phyloP scores from a whole-genome alignment of 23 red algal species.

The Chondrus crispus region DNA sequence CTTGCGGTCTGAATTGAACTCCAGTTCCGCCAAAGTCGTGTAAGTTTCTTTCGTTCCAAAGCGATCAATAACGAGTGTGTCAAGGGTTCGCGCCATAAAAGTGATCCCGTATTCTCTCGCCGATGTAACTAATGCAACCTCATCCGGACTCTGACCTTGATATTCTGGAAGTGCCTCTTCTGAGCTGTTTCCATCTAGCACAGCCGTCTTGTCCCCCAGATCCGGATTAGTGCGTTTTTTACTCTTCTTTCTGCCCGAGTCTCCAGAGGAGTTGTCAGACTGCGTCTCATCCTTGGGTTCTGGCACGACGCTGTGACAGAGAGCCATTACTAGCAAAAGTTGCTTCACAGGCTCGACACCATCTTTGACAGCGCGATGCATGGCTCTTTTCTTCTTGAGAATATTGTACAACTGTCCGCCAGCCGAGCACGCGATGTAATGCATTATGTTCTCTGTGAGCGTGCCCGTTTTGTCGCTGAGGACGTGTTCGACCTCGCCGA shows the following conservation, averaged over 20 bases:
- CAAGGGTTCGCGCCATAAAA: constrained; percentile 60
- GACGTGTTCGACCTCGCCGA: constrained; percentile 77
- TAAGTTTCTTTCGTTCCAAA: constrained; percentile 67
- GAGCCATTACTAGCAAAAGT: constrained; percentile 74
- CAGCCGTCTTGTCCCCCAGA: background rate
- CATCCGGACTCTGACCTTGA: constrained; percentile 91
- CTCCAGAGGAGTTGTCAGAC: background rate
- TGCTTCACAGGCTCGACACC: constrained; percentile 41
- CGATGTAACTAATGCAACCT: constrained; percentile 81
- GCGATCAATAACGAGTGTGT: constrained; percentile 51
- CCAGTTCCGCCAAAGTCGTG: constrained; percentile 57
- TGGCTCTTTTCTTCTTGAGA: constrained; percentile 38
- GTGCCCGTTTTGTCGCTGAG: constrained; percentile 93
- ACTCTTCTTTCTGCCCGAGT: constrained; percentile 19
- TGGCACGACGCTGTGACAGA: constrained; percentile 89
- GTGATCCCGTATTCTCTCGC: constrained; percentile 83
- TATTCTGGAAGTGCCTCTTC: constrained; percentile 66
- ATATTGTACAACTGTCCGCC: constrained; percentile 73
- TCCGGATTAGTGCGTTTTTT: background rate
- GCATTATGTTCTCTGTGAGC: constrained; percentile 88
- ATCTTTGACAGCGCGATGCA: constrained; percentile 47
- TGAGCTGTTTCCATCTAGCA: background rate
- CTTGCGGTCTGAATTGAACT: constrained; percentile 87
- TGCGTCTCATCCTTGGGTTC: constrained; percentile 46
- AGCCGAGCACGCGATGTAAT: constrained; percentile 79